Conservation (phyloP, 371 early-diverging fungal species). For the Zychaea mexicana region DNA sequence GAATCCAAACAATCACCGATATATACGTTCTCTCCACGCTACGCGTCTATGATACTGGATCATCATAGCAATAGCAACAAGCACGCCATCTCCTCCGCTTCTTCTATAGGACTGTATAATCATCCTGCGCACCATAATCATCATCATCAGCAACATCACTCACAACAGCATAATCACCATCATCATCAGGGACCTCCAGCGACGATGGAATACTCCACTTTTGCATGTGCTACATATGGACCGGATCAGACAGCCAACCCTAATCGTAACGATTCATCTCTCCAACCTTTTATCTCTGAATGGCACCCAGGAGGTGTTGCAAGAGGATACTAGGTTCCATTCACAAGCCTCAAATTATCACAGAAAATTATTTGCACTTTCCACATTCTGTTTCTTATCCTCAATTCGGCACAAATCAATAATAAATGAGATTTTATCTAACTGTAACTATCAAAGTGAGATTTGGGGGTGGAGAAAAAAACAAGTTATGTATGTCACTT, state of each 20-base stretch:
- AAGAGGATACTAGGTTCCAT: conserved; percentile 9
- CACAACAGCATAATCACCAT: neutral
- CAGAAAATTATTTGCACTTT: too few species aligned
- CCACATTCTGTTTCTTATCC: too few species aligned
- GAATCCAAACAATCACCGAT: neutral
- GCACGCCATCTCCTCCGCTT: neutral
- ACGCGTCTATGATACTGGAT: conserved; percentile 8
- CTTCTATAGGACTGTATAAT: neutral
- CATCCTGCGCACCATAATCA: neutral
- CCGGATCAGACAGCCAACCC: neutral
- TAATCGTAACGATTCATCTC: neutral
- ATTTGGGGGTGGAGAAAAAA: too few species aligned
- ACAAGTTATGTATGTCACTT: conserved; percentile 1
- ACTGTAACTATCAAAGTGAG: neutral
- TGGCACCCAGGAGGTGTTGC: conserved; percentile 18
- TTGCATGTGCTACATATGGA: conserved; percentile 5
- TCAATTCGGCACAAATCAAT: neutral
- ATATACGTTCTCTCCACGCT: conserved; percentile 1
- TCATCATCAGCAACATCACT: neutral
- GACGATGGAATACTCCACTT: neutral
- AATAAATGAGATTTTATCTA: conserved; percentile 1
- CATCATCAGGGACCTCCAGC: neutral
- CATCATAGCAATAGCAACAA: conserved; percentile 3
- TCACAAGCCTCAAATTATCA: neutral
- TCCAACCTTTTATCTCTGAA: conserved; percentile 7